Conservation (phyloP, 495 filamentous ascomycete genomes). For the Penicillium coffeae region DNA sequence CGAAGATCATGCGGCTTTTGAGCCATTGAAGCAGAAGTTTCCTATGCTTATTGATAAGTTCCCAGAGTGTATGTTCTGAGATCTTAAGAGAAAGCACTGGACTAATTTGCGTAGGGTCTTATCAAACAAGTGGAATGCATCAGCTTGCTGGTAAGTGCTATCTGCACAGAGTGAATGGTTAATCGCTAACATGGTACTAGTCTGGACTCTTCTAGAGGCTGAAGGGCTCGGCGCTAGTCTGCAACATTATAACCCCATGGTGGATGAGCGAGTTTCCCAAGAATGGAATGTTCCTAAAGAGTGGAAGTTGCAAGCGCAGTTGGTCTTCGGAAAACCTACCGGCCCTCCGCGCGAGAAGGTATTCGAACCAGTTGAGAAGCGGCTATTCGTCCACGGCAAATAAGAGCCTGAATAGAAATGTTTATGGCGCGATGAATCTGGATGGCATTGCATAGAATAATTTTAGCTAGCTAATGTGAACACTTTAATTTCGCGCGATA, state of each 20-base stretch:
- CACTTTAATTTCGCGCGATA: too few relatives aligned
- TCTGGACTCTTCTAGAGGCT: conserved; percentile 64
- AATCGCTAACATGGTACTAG: conserved; percentile 5
- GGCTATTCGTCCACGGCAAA: conserved; percentile 16
- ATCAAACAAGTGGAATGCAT: conserved; percentile 62
- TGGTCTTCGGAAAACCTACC: conserved; percentile 57
- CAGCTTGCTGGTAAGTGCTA: conserved; percentile 45
- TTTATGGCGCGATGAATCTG: background rate
- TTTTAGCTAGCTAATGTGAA: too few relatives aligned
- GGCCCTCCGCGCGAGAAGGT: conserved; percentile 22
- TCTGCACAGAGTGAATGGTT: background rate
- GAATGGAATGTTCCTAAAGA: conserved; percentile 55
- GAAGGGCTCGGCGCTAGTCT: conserved; percentile 71
- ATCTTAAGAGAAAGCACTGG: background rate
- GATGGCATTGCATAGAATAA: too few relatives aligned
- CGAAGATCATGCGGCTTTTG: conserved; percentile 51
- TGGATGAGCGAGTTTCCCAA: conserved; percentile 53
- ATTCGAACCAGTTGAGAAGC: conserved; percentile 12
- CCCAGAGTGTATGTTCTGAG: conserved; percentile 22
- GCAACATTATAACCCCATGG: conserved; percentile 65
- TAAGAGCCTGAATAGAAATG: conserved; percentile 3
- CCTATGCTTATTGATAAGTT: conserved; percentile 12
- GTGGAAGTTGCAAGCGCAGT: conserved; percentile 59
- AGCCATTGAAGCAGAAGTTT: conserved; percentile 49
- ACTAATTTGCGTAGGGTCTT: conserved; percentile 36